A percentile compares a stretch with the other conserved stretches of the same genome.
Evolutionary conservation across 139 green algal species (phyloP).

Genomic region (Ettlia oleoabundans): DNA sequence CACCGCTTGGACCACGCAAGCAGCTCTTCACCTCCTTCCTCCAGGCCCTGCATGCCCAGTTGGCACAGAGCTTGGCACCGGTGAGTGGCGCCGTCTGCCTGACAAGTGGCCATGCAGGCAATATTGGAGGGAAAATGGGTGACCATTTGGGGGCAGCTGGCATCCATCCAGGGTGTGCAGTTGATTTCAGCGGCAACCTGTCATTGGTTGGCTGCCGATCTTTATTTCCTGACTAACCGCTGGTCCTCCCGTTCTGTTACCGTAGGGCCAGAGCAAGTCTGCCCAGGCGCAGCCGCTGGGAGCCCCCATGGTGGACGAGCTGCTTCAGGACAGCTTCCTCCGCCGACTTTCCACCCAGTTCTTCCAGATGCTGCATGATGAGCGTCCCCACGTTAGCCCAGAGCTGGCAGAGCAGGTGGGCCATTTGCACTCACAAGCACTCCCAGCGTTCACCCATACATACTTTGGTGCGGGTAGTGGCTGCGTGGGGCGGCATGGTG

Average conservation of each 20-base stretch:
- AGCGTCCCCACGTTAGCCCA: neutral
- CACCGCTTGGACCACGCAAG: conserved; percentile 31
- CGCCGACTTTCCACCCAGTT: conserved; percentile 49
- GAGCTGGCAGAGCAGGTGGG: conserved; percentile 21
- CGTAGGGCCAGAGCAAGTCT: neutral
- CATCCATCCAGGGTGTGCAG: no score
- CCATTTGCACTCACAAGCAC: no score
- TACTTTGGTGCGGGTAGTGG: no score
- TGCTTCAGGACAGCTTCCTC: conserved; percentile 36
- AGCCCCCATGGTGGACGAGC: conserved; percentile 12
- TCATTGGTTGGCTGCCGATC: no score
- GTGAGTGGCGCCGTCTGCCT: neutral
- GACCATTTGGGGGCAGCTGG: neutral
- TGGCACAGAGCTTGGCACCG: conserved; percentile 42
- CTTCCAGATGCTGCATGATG: conserved; percentile 55
- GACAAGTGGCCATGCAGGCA: neutral
- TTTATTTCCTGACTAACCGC: no score
- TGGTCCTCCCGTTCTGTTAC: neutral
- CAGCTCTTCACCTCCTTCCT: conserved; percentile 53
- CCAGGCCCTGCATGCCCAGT: conserved; percentile 53
- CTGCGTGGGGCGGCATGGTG: no score
- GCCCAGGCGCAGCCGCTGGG: conserved; percentile 21
- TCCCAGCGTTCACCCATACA: no score
- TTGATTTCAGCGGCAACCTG: no score
- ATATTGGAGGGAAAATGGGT: no score